A percentile compares a stretch with the other conserved stretches of the same genome.
Evolutionary conservation across 225 moss, liverwort and hornwort genomes (phyloP).

Genomic region (Pseudoscleropodium purum): DNA sequence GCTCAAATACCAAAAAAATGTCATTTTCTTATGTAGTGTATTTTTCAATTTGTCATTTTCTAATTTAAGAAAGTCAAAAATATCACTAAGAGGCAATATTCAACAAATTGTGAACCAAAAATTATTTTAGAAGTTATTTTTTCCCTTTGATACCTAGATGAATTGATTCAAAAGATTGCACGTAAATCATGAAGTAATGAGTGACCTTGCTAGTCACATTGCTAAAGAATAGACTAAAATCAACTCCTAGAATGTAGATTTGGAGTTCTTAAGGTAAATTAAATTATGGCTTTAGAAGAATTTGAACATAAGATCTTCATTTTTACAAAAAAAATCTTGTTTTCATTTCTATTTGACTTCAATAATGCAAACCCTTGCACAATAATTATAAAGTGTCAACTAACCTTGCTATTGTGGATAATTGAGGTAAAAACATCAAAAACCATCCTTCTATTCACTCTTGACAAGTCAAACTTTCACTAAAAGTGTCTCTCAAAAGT

Average conservation of each 20-base stretch:
- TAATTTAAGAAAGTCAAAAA: not conserved
- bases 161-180: not conserved
- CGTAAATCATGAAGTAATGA: fast-evolving
- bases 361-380: not conserved
- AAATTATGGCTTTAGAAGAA: not conserved
- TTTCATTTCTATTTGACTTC: not conserved
- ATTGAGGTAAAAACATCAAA: not conserved
- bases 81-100: not conserved
- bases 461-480: not conserved
- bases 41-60: not conserved
- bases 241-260: not conserved
- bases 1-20: not conserved
- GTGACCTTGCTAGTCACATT: not conserved
- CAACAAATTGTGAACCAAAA: not conserved
- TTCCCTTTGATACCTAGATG: not conserved
- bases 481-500: not conserved
- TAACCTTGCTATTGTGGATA: not conserved
- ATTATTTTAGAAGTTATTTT: not conserved
- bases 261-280: not conserved
- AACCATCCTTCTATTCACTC: fast-evolving
- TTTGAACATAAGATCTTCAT: not conserved
- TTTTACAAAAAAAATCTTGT: not conserved
- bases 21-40: not conserved
- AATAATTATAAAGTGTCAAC: not conserved
- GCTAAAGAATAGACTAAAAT: not conserved